Conservation (phyloP, 352 stramenopile genomes). For the Phytophthora melonis region DNA sequence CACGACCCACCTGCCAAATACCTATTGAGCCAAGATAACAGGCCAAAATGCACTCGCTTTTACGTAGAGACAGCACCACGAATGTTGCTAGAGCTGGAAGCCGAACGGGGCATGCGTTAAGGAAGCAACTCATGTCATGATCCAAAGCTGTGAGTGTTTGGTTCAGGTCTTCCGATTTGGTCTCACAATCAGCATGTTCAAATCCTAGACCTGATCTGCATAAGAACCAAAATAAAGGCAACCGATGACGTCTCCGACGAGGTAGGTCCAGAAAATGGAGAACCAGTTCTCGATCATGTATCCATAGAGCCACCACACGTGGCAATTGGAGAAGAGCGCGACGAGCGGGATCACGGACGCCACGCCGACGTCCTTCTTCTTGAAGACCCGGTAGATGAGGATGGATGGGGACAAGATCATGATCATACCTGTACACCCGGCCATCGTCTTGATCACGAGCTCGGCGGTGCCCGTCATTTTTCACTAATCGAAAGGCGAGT, state of each 20-base stretch:
- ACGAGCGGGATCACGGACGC: constrained; percentile 64
- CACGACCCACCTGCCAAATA: too few relatives aligned
- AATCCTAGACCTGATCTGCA: too few relatives aligned
- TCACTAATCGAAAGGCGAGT: not conserved
- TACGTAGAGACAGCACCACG: too few relatives aligned
- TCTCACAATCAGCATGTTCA: too few relatives aligned
- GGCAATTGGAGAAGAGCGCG: constrained; percentile 55
- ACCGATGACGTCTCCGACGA: constrained; percentile 40
- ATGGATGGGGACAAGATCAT: constrained; percentile 60
- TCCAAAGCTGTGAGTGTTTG: too few relatives aligned
- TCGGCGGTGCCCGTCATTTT: constrained; percentile 34
- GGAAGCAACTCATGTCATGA: too few relatives aligned
- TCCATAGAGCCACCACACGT: constrained; percentile 50
- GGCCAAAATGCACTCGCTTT: too few relatives aligned
- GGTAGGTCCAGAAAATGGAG: constrained; percentile 54
- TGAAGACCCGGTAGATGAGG: constrained; percentile 41
- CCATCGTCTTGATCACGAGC: constrained; percentile 41
- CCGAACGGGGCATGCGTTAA: too few relatives aligned
- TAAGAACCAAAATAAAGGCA: too few relatives aligned
- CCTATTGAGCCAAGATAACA: too few relatives aligned
- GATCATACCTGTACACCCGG: constrained; percentile 37
- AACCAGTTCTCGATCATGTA: constrained; percentile 52
- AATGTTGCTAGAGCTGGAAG: too few relatives aligned
- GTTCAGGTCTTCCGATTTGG: too few relatives aligned
- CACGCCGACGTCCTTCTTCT: constrained; percentile 48